phyloP scores from a whole-genome alignment of 768 basidiomycete species.

The Boletus fagicola region DNA sequence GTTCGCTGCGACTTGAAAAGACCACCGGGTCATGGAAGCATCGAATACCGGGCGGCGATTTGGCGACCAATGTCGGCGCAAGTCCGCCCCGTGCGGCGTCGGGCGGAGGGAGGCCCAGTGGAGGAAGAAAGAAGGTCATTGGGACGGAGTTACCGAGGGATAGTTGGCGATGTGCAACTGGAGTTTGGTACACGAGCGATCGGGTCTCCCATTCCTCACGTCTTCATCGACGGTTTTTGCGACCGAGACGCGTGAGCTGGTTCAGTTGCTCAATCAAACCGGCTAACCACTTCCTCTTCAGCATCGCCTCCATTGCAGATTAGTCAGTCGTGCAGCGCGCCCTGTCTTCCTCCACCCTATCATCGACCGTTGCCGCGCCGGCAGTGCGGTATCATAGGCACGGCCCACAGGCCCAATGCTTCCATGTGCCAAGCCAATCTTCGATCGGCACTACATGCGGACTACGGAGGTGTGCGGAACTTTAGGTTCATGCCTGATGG shows the following conservation, averaged over 20 bases:
- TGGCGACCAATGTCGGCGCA: background rate
- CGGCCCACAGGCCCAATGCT: background rate
- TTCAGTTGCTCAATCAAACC: background rate
- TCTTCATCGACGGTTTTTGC: background rate
- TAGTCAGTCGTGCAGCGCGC: background rate
- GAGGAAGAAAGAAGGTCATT: background rate
- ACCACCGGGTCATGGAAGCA: background rate
- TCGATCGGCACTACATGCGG: slow-evolving; percentile 9
- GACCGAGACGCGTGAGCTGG: background rate
- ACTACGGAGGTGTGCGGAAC: slow-evolving; percentile 3
- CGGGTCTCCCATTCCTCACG: background rate
- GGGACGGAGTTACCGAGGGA: background rate
- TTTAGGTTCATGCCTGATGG: background rate
- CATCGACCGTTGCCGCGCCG: background rate
- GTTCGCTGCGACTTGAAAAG: background rate
- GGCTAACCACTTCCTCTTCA: background rate
- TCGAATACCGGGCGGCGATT: background rate
- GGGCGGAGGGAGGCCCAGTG: background rate
- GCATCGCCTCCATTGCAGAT: background rate
- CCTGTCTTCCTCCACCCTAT: slow-evolving; percentile 7
- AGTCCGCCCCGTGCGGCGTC: background rate
- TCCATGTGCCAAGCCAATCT: slow-evolving; percentile 3
- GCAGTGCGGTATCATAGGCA: slow-evolving; percentile 3
- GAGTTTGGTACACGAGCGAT: background rate
- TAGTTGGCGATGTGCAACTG: too few species aligned